Conservation (phyloP, 495 filamentous ascomycete genomes). For the Aspergillus biplanus region DNA sequence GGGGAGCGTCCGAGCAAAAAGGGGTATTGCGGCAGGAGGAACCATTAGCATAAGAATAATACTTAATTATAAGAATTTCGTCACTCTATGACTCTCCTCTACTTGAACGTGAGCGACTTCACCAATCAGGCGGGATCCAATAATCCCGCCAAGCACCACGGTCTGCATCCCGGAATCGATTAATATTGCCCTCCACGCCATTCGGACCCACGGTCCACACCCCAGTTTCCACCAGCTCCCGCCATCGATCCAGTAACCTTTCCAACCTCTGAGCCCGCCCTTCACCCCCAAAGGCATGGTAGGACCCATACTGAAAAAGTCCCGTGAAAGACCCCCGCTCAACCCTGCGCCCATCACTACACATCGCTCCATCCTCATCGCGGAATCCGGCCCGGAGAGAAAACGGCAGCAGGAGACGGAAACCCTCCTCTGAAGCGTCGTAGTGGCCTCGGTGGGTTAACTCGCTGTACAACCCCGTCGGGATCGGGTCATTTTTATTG, state of each 20-base stretch:
- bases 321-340: neutral
- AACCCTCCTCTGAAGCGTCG: neutral
- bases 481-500: neutral
- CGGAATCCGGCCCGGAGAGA: neutral
- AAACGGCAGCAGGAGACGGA: constrained; percentile 4
- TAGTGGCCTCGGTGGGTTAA: neutral
- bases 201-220: constrained; percentile 3
- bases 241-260: constrained; percentile 2
- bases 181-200: constrained; percentile 3
- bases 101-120: neutral
- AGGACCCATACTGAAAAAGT: neutral
- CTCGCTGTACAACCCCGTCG: constrained; percentile 1
- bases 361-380: constrained; percentile 4
- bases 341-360: constrained; percentile 2
- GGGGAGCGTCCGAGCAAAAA: too few relatives aligned
- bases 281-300: constrained; percentile 1
- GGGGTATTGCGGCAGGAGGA: too few relatives aligned
- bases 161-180: neutral
- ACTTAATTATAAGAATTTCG: too few relatives aligned
- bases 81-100: neutral
- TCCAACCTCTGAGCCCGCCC: neutral
- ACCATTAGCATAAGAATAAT: too few relatives aligned
- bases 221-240: constrained; percentile 3
- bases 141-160: neutral
- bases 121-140: constrained; percentile 1